phyloP scores from a whole-genome alignment of 192 early-diverging fungal genomes.

The Linnemannia schmuckeri region DNA sequence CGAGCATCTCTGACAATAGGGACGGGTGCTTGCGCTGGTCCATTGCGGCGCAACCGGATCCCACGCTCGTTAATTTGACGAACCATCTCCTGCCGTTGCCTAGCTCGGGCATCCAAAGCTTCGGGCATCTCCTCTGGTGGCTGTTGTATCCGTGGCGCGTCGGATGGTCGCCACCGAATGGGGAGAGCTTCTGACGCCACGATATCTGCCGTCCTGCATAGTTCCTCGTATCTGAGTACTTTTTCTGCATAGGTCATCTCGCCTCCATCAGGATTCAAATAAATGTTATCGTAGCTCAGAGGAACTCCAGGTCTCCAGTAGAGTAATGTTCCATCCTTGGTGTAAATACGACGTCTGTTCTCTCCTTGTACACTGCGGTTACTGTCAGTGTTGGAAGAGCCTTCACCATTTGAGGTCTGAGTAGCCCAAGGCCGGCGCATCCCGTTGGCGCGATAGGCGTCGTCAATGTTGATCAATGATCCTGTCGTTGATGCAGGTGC shows the following conservation, averaged over 20 bases:
- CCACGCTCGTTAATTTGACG: constrained; percentile 39
- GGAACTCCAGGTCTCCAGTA: constrained; percentile 33
- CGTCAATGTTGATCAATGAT: neutral
- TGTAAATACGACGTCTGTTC: neutral
- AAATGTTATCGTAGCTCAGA: constrained; percentile 25
- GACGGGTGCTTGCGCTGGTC: neutral
- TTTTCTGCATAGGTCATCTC: constrained; percentile 18
- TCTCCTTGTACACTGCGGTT: neutral
- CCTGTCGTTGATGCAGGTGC: neutral
- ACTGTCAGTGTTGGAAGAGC: neutral
- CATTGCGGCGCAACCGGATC: neutral
- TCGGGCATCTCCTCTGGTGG: neutral
- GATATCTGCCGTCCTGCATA: neutral
- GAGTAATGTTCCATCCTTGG: constrained; percentile 12
- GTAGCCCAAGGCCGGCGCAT: neutral
- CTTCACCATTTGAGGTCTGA: neutral
- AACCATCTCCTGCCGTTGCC: constrained; percentile 31
- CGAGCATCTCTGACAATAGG: neutral
- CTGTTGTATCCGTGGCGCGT: neutral
- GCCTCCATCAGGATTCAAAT: constrained; percentile 27
- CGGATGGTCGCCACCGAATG: neutral
- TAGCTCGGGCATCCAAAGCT: neutral
- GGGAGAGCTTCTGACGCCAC: constrained; percentile 2
- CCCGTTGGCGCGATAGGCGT: neutral
- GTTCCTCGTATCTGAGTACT: constrained; percentile 6